Base-by-base conservation (phyloP, 495 filamentous ascomycete genomes). In the Penicillium canariense region DNA sequence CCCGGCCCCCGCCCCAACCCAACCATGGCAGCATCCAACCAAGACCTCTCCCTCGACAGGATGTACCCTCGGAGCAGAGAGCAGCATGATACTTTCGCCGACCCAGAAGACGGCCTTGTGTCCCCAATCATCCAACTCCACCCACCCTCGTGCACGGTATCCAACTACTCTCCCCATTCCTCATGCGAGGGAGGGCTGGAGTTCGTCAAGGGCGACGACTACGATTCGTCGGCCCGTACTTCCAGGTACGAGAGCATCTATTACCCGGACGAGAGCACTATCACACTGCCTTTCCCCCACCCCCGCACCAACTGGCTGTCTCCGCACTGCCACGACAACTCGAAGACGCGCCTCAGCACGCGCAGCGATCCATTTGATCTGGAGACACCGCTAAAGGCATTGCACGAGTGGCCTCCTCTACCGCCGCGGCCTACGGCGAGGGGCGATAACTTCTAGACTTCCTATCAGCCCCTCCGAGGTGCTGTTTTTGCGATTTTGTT, bases 331-430 rank as follows among this genome's bases (percentile, higher is more conserved):
- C 17, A 14, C 10, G 18, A 20, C 10, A 20, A 35, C n/a, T 10
- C 27, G 5, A 18, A 30, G 4, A 55, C 28, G 30, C 62, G 64
- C 8, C 55, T 52, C n/a, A 72, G 70, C 23, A 57, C 59, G 11
- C 83, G 84, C 51, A 87, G 84, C 14, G 81, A 88, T 48, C 84
- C 84, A 0, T 88, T 87, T 56, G 85, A 88, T 58, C 68, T 87
- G 1, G 83, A 87, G 46, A 68, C 75, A 23, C 80, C 81, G 7
- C 54, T 50, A 5, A 66, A 47, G 18, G 54, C 48, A 4, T 25
- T 59, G 32, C 54, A 58, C 18, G 54, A 56, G 11, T 34, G 53
- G 15, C 52, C 58, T 36, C 55, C 54, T n/a, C 34, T 44, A 17
- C 48, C 52, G 5, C 51, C 50, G 12, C 46, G 40, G 4, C 40